Evolutionary conservation across 2,329 filamentous ascomycete genomes (phyloP).

Genomic region (Moelleriella libera): DNA sequence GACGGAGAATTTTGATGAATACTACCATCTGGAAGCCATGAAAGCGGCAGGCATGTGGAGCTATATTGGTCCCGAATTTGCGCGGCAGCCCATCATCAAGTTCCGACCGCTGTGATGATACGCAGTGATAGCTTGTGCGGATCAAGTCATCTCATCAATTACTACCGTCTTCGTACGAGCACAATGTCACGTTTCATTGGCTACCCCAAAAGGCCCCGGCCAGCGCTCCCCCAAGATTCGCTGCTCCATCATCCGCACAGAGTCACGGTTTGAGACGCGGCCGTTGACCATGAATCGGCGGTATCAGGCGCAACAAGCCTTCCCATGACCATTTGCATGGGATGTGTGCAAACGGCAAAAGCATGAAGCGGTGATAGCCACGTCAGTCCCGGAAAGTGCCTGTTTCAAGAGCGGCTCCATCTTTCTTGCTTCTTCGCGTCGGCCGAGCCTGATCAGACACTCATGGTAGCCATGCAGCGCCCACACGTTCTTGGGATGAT

Average conservation of each 20-base stretch:
- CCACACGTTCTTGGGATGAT: constrained; percentile 60
- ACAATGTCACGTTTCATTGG: no score
- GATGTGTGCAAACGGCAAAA: constrained; percentile 13
- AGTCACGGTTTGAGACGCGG: no score
- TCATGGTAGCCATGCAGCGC: constrained; percentile 56
- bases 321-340: neutral
- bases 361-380: constrained; percentile 31
- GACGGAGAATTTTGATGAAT: neutral
- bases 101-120: no score
- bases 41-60: neutral
- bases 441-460: constrained; percentile 38
- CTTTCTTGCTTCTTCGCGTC: constrained; percentile 19
- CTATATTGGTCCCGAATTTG: neutral
- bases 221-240: no score
- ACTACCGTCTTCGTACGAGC: no score
- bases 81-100: no score
- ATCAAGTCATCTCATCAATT: no score
- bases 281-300: neutral
- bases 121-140: no score
- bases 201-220: no score
- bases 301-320: neutral
- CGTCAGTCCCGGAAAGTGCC: constrained; percentile 41
- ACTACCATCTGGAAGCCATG: neutral
- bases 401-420: constrained; percentile 27
- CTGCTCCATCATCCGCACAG: no score